phyloP scores from a whole-genome alignment of 306 rosid genomes.

The Phaseolus lunatus region DNA sequence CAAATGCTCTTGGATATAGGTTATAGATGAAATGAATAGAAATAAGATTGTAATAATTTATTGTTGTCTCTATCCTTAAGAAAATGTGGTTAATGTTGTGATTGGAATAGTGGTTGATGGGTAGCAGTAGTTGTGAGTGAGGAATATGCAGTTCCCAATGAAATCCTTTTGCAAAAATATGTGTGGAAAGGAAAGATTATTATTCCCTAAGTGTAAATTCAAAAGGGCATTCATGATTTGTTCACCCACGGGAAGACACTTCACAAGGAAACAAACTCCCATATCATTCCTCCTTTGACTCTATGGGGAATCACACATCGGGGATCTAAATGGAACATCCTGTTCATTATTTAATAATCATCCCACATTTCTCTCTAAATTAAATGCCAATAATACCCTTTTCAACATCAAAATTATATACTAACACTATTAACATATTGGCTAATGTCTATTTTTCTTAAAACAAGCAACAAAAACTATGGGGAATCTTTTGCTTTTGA shows the following conservation, averaged over 20 bases:
- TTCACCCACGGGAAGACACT: slow-evolving; percentile 46
- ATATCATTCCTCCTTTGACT: slow-evolving; percentile 44
- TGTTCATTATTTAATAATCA: slow-evolving; percentile 4
- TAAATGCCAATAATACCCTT: neutral
- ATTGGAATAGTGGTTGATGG: slow-evolving; percentile 41
- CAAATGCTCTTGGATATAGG: no score
- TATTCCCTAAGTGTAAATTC: slow-evolving; percentile 39
- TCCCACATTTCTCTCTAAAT: neutral
- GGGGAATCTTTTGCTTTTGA: neutral
- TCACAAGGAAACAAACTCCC: slow-evolving; percentile 42
- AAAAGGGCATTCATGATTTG: slow-evolving; percentile 54
- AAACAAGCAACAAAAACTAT: neutral
- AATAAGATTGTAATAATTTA: no score
- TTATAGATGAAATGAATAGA: no score
- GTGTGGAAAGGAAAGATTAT: slow-evolving; percentile 1
- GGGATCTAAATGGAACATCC: neutral
- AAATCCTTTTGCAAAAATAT: slow-evolving; percentile 18
- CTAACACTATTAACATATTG: neutral
- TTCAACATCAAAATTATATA: neutral
- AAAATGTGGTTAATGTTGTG: slow-evolving; percentile 18
- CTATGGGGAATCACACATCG: slow-evolving; percentile 19
- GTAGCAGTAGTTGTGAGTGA: slow-evolving; percentile 36
- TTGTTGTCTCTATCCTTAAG: slow-evolving; percentile 12
- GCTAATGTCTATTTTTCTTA: no score
- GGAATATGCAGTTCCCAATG: slow-evolving; percentile 64